These are phyloP conservation scores for Achlya hypogyna DNA, from an alignment of 352 stramenopile species.

Conservation along the genomic window DNA sequence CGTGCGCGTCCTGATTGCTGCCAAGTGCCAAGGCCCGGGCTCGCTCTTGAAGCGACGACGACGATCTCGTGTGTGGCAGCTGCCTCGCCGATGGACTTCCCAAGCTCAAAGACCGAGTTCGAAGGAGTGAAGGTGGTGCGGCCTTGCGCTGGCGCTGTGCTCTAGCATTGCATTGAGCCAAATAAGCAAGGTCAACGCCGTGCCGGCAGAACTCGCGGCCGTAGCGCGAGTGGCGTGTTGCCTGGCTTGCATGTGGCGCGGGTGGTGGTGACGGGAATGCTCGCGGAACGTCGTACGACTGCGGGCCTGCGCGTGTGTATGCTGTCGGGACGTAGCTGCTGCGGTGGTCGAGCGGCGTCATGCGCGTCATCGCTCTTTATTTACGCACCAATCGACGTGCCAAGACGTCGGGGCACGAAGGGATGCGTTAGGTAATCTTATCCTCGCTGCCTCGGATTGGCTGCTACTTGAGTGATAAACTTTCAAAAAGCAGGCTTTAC, in stretches of 20 bases:
- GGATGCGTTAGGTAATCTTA: neutral
- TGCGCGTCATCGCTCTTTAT: neutral
- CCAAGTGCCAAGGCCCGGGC: too few species aligned
- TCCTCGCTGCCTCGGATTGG: neutral
- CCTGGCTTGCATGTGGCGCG: neutral
- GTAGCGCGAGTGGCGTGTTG: neutral
- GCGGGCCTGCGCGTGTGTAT: neutral
- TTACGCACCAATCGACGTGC: neutral
- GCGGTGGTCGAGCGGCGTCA: neutral
- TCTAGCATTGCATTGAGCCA: neutral
- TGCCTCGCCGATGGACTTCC: neutral
- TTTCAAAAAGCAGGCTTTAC: too few species aligned
- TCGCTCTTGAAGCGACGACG: neutral
- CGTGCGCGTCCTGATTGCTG: too few species aligned
- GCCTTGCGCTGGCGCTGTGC: constrained; percentile 7
- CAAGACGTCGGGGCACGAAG: neutral
- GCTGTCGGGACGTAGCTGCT: constrained; percentile 16
- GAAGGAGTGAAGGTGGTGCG: neutral
- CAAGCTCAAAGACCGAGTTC: constrained; percentile 8
- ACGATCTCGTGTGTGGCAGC: neutral
- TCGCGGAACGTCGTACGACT: constrained; percentile 5
- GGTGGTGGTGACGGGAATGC: neutral
- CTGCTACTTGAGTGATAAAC: neutral
- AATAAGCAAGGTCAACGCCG: neutral
- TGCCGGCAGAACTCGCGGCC: constrained; percentile 19